A percentile compares a stretch with the other conserved stretches of the same genome.
phyloP scores from a whole-genome alignment of 2,329 filamentous ascomycete species.

The Aureobasidium namibiae region DNA sequence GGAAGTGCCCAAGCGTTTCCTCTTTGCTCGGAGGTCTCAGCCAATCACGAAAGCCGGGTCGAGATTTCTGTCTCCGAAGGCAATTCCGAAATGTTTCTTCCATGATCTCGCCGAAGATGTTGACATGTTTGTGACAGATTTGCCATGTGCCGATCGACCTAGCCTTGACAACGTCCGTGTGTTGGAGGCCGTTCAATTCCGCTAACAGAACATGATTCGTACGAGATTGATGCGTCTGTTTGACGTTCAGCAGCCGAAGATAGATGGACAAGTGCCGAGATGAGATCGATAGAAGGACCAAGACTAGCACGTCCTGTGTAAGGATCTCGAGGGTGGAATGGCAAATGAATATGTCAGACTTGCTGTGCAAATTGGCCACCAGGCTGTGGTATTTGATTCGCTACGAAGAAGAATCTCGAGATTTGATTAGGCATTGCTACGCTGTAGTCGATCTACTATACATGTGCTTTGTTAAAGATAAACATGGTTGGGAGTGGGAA shows the following conservation, averaged over 20 bases:
- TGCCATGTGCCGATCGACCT: neutral
- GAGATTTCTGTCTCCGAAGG: neutral
- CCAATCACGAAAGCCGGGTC: neutral
- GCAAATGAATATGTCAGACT: neutral
- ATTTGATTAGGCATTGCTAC: no score
- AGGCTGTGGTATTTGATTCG: no score
- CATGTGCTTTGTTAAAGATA: neutral
- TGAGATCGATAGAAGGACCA: neutral
- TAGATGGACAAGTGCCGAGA: neutral
- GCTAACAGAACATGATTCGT: neutral
- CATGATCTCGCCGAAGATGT: neutral
- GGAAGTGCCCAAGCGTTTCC: neutral
- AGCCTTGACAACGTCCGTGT: neutral
- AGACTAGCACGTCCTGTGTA: no score
- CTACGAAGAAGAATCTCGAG: no score
- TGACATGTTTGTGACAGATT: constrained; percentile 1
- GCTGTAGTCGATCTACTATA: neutral
- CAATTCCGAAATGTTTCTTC: constrained; percentile 5
- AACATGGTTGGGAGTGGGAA: no score
- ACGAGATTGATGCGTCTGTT: neutral
- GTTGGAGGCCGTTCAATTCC: neutral
- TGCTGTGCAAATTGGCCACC: no score
- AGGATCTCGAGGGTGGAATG: no score
- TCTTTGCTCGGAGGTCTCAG: neutral
- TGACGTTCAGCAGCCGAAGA: neutral